Base-by-base conservation (phyloP, 2,329 filamentous ascomycete genomes). In the Nemania sp. region DNA sequence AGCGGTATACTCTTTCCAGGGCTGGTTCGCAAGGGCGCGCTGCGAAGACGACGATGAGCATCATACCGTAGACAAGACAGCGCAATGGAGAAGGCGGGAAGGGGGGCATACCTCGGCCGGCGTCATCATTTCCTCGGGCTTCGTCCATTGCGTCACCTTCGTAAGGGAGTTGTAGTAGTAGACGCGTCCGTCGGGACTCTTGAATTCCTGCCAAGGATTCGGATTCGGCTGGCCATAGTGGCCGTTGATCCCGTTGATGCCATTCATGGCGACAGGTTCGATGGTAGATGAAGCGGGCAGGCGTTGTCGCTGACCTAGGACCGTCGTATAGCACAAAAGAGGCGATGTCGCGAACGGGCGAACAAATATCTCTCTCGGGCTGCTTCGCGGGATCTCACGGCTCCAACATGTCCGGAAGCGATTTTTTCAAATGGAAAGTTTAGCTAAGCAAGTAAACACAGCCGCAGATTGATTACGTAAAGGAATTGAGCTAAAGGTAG, bases 141-240 rank as follows among this genome's bases (percentile, higher is more conserved):
- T 98, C 42, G 87, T 89, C 95, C 95, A 99, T 84, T 93, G 90
- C 34, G 95, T 98, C 65, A 84, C 86, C 74, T 96, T 96, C 15
- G 92, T 97, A 63, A 86, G 78, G 12, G 87, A 79, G 74, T 99
- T 96, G 81, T 93, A 96, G 76, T 96, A 99, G 76, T 99, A 99
- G 48, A 87, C 82, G 68, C 91, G 87, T 66, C 93, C 94, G 72
- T 97, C 92, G 2, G 87, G 79, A 67, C 89, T 91, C 68, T 87
- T 89, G 68, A 91, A 88, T 75, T 95, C 90, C 75, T 91, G 88
- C 93, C 93, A 97, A 57, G 81, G 76, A 54, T 83, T 80, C 64
- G 81, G 79, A 54, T 83, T 80, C 64, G 81, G 79, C 72, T 83
- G 79, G 68, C 79, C 78, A 65, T 74, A 79, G 55, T 77, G 76